Conservation (phyloP, 768 basidiomycete genomes). For the Russula virescens region DNA sequence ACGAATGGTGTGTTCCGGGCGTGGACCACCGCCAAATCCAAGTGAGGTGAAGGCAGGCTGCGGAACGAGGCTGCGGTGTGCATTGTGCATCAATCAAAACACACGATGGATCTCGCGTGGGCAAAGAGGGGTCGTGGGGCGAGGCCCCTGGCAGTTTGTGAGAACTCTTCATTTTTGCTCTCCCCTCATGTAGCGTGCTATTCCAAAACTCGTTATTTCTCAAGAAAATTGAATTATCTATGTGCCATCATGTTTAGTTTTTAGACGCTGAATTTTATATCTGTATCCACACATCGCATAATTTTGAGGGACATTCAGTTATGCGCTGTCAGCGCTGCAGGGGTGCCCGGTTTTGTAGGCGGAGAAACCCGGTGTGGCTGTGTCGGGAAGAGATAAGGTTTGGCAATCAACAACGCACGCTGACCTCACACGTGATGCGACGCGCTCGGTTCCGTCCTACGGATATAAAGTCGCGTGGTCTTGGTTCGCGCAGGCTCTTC, state of each 20-base stretch:
- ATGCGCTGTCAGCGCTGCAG: too few species aligned
- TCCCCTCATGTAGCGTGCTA: neutral
- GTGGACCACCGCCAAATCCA: conserved; percentile 6
- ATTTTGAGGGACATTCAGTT: neutral
- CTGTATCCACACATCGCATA: neutral
- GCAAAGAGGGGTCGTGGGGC: neutral
- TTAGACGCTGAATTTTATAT: neutral
- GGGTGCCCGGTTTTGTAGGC: conserved; percentile 1
- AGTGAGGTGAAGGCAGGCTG: neutral
- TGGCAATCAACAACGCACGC: conserved; percentile 22
- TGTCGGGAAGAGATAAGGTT: conserved; percentile 22
- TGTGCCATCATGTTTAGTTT: neutral
- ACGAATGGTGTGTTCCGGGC: conserved; percentile 37
- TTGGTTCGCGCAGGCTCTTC: neutral
- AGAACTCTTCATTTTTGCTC: neutral
- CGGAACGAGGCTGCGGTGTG: conserved; percentile 1
- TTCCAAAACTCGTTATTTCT: neutral
- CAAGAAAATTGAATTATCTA: neutral
- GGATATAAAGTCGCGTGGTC: conserved; percentile 23
- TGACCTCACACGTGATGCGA: conserved; percentile 23
- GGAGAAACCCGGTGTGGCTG: conserved; percentile 21
- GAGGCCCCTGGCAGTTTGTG: neutral
- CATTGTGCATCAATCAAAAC: neutral
- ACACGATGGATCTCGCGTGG: neutral
- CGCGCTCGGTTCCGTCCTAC: conserved; percentile 16